Conservation (phyloP, 306 rosid species). For the Cicer bijugum region DNA sequence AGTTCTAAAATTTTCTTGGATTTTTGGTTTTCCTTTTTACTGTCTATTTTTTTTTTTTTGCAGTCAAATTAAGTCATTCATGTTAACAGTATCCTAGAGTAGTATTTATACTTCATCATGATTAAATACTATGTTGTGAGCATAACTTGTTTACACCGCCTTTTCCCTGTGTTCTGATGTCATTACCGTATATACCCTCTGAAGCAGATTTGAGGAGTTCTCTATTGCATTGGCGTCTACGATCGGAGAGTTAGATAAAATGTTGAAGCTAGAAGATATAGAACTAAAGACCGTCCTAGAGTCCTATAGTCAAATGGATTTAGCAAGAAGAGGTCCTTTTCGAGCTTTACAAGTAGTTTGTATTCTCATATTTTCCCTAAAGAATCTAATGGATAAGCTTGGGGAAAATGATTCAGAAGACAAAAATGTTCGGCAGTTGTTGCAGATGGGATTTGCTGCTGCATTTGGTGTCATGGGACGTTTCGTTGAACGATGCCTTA, state of each 20-base stretch:
- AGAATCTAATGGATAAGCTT: slow-evolving; percentile 50
- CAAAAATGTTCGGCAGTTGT: slow-evolving; percentile 49
- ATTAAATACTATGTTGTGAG: neutral
- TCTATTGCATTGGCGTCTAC: slow-evolving; percentile 62
- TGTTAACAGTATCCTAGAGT: slow-evolving; percentile 10
- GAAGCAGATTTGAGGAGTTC: slow-evolving; percentile 75
- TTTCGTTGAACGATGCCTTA: slow-evolving; percentile 69
- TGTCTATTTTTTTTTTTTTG: neutral
- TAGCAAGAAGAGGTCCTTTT: slow-evolving; percentile 80
- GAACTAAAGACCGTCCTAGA: slow-evolving; percentile 62
- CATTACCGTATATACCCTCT: slow-evolving; percentile 14
- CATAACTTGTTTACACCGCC: slow-evolving; percentile 9
- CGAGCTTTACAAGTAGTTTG: slow-evolving; percentile 78
- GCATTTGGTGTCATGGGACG: slow-evolving; percentile 81
- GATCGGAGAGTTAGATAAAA: slow-evolving; percentile 64
- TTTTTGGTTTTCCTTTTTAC: slow-evolving; percentile 4
- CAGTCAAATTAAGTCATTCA: slow-evolving; percentile 23
- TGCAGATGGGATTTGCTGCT: slow-evolving; percentile 65
- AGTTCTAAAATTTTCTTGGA: slow-evolving; percentile 10
- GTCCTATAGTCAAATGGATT: slow-evolving; percentile 70
- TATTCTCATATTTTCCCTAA: slow-evolving; percentile 64
- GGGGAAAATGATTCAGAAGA: slow-evolving; percentile 51
- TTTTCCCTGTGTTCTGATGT: slow-evolving; percentile 36
- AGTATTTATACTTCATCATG: neutral
- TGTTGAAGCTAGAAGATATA: slow-evolving; percentile 71